A percentile compares a stretch with the other conserved stretches of the same genome.
phyloP scores from a whole-genome alignment of 306 rosid genomes.

The Sicyos edulis region DNA sequence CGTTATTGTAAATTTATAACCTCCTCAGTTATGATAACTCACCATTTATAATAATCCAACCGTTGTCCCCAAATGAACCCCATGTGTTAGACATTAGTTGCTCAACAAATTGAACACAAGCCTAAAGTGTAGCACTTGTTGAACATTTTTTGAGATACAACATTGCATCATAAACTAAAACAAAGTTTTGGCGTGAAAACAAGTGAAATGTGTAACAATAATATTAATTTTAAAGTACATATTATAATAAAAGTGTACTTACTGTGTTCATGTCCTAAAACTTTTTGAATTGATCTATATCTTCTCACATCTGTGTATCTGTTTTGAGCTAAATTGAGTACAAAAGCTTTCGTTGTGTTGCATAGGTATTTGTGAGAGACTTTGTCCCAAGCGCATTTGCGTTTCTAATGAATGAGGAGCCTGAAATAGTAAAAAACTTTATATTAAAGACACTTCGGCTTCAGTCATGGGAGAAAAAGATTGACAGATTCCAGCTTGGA shows the following conservation, averaged over 20 bases:
- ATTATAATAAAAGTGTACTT: not conserved
- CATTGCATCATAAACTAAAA: not conserved
- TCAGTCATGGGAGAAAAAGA: conserved; percentile 91
- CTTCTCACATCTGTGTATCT: not conserved
- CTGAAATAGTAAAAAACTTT: conserved; percentile 71
- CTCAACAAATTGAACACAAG: too few relatives aligned
- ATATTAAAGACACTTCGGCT: conserved; percentile 78
- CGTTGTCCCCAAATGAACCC: too few relatives aligned
- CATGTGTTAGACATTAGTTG: too few relatives aligned
- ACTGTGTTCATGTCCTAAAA: not conserved
- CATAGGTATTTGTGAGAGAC: conserved; percentile 87
- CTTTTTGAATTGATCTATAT: not conserved
- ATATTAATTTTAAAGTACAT: not conserved
- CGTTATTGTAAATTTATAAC: too few relatives aligned
- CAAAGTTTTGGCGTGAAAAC: not conserved
- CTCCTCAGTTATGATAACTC: too few relatives aligned
- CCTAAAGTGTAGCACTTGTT: too few relatives aligned
- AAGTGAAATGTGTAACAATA: not conserved
- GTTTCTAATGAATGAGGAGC: conserved; percentile 76
- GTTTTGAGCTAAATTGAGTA: not conserved
- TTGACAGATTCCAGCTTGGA: conserved; percentile 76
- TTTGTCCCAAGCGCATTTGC: conserved; percentile 86
- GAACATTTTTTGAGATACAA: not conserved
- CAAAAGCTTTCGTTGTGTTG: conserved; percentile 19
- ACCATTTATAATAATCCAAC: too few relatives aligned